phyloP scores from a whole-genome alignment of 768 basidiomycete species.

The Megacollybia marginata region DNA sequence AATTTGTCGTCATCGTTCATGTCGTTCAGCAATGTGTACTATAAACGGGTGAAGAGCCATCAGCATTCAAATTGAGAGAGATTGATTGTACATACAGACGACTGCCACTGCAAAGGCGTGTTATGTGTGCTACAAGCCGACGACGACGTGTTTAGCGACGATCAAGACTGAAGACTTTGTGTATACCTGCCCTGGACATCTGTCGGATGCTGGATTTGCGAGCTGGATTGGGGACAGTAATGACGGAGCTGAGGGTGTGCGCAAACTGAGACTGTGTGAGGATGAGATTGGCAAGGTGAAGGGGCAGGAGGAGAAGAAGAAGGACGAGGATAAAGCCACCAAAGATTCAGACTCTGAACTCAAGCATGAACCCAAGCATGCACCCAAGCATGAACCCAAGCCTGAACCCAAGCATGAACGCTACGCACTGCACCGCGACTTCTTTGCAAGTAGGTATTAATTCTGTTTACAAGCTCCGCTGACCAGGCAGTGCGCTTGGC shows the following conservation, averaged over 20 bases:
- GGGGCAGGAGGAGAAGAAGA: slow-evolving; percentile 46
- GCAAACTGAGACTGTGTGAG: slow-evolving; percentile 38
- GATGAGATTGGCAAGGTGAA: slow-evolving; percentile 77
- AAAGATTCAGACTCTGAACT: slow-evolving; percentile 22
- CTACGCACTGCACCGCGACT: slow-evolving; percentile 76
- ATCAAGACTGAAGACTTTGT: slow-evolving; percentile 78
- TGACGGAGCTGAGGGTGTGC: slow-evolving; percentile 22
- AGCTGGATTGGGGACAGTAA: slow-evolving; percentile 33
- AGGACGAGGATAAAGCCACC: slow-evolving; percentile 35
- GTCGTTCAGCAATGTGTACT: slow-evolving; percentile 82
- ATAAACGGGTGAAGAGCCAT: slow-evolving; percentile 64
- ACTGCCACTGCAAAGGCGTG: slow-evolving; percentile 74
- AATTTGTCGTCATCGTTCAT: slow-evolving; percentile 14
- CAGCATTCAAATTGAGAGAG: neutral
- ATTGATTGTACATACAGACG: slow-evolving; percentile 36
- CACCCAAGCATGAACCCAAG: slow-evolving; percentile 61
- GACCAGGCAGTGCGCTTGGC: slow-evolving; percentile 51
- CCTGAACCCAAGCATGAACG: slow-evolving; percentile 58
- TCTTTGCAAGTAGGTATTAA: slow-evolving; percentile 48
- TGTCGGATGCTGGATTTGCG: slow-evolving; percentile 74
- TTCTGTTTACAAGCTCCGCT: neutral
- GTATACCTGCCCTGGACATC: slow-evolving; percentile 78
- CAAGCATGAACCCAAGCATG: slow-evolving; percentile 25
- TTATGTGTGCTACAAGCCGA: slow-evolving; percentile 73
- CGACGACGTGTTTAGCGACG: slow-evolving; percentile 80